Conservation (phyloP, 2,329 filamentous ascomycete genomes). For the Stachybotrys elegans region DNA sequence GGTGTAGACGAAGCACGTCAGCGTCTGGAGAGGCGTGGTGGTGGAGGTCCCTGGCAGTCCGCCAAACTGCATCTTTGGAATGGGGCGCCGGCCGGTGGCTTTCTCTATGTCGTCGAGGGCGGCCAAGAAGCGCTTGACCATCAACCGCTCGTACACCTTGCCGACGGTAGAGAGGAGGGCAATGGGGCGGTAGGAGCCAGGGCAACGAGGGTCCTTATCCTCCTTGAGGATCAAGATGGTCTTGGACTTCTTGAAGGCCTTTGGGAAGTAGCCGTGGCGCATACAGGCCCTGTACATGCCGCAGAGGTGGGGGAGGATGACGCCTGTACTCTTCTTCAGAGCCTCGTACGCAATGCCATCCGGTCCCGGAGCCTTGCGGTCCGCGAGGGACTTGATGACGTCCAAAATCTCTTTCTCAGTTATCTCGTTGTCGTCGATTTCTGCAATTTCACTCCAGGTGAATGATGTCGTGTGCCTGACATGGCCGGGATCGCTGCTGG, state of each 20-base stretch:
- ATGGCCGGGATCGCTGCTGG: too few relatives aligned
- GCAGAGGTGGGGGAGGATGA: constrained; percentile 1
- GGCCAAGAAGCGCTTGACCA: constrained; percentile 1
- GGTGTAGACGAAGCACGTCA: constrained; percentile 3
- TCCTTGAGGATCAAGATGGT: constrained; percentile 5
- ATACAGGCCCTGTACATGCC: constrained; percentile 5
- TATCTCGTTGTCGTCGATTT: too few relatives aligned
- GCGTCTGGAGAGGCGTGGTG: constrained; percentile 6
- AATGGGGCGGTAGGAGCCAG: constrained; percentile 8
- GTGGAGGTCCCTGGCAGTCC: constrained; percentile 2
- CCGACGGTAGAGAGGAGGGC: constrained; percentile 5
- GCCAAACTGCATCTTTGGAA: constrained; percentile 5
- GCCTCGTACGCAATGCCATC: constrained; percentile 7
- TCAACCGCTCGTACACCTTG: constrained; percentile 8
- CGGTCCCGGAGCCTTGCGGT: constrained; percentile 3
- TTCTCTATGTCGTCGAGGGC: background rate
- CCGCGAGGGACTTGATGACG: background rate
- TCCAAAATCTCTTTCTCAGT: background rate
- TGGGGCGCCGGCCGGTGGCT: background rate
- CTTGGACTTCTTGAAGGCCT: constrained; percentile 5
- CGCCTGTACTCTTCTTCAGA: background rate
- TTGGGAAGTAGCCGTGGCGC: background rate
- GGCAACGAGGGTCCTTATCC: background rate
- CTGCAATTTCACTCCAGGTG: too few relatives aligned
- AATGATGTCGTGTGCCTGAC: too few relatives aligned